Base-by-base conservation (phyloP, 306 rosid species). In the Quercus agrifolia region DNA sequence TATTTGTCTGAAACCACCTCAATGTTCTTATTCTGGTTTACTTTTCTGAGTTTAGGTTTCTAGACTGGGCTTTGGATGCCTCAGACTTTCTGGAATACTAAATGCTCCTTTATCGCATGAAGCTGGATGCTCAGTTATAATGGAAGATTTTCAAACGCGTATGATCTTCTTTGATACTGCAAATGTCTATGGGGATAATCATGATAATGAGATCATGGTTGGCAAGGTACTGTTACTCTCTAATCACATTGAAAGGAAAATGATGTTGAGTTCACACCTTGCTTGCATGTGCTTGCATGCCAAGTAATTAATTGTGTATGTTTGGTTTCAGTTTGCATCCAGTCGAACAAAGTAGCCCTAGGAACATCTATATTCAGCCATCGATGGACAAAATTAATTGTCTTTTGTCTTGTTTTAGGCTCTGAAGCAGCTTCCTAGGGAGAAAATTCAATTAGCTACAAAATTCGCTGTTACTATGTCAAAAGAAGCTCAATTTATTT, bases 31-130 rank as follows among this genome's bases (percentile, higher is more conserved):
- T 11, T 12, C 4, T 10, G 30, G 17, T 25, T 9, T 81, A 69
- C 49, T 27, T 56, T 61, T 58, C 33, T 80, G 66, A 63, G 68
- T 83, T 76, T 80, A 93, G 97, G 95, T 93, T 71, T 89, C 98
- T 49, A 86, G 89, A 85, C 20, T 93, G 88, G 95, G 97, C 27
- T 93, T 89, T 86, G 98, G 98, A 78, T 93, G 95, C 79, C 90
- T 59, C 9, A 95, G 93, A 62, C 81, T 90, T 31, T 90, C 93
- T 21, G 98, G 98, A 59, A 77, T 83, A 64, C 86, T 83, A 77
- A 87, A 80, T 73, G 86, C 85, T 49, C 95, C 93, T 44, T 87
- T 91, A 46, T 82, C 91, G 2, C 91, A 91, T 74, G 92, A 91
- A 85, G 89, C 83, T 62, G 97, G 92, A 72, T 86, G 88, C 54